These are phyloP conservation scores for Fusarium dimerum DNA, from an alignment of 2,329 filamentous ascomycete genomes.

Conservation along the genomic window DNA sequence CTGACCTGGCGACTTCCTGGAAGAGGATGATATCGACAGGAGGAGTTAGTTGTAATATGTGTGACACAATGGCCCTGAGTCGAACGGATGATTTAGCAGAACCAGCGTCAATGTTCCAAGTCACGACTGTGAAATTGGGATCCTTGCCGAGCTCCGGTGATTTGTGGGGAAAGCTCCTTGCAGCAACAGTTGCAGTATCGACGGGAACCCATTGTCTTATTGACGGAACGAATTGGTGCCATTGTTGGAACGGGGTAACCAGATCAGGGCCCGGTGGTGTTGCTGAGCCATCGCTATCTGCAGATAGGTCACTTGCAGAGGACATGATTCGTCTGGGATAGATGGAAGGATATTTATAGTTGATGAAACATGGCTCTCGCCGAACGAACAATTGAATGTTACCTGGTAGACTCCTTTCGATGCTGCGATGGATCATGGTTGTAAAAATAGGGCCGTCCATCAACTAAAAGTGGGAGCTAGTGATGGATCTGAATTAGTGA, in stretches of 20 bases:
- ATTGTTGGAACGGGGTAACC: conserved; percentile 1
- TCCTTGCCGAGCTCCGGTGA: conserved; percentile 18
- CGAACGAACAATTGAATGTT: no score
- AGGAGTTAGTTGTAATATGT: conserved; percentile 1
- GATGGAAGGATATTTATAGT: neutral
- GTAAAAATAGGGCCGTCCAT: neutral
- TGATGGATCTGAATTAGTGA: neutral
- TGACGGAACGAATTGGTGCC: conserved; percentile 9
- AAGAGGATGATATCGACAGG: conserved; percentile 7
- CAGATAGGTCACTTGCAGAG: no score
- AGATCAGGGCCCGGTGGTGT: neutral
- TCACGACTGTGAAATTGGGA: conserved; percentile 23
- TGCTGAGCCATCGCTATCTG: neutral
- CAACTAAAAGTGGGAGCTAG: neutral
- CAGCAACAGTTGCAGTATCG: neutral
- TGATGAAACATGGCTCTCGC: neutral
- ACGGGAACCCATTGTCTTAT: conserved; percentile 5
- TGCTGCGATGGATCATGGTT: neutral
- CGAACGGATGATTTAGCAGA: conserved; percentile 15
- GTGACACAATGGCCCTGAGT: conserved; percentile 32
- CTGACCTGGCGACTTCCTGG: conserved; percentile 17
- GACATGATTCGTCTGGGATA: neutral
- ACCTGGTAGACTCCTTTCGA: no score
- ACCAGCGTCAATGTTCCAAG: conserved; percentile 36
- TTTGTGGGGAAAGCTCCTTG: conserved; percentile 9